phyloP scores from a whole-genome alignment of 2,329 filamentous ascomycete genomes.

The Aspergillus fischeri region DNA sequence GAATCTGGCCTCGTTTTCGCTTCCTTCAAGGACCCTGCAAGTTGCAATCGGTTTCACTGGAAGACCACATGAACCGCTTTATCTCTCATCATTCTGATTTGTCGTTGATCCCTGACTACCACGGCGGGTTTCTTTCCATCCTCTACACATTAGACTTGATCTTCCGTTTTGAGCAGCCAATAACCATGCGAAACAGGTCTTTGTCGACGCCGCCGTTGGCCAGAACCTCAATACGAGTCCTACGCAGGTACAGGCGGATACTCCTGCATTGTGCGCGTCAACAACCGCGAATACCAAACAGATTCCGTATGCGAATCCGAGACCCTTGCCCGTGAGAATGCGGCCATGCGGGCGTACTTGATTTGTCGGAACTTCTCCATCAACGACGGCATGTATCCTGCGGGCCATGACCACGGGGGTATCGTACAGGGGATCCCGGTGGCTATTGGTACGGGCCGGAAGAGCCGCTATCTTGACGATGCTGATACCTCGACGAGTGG shows the following conservation, averaged over 20 bases:
- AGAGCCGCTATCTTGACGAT: slow-evolving; percentile 48
- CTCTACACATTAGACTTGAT: neutral
- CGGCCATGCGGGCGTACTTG: slow-evolving; percentile 93
- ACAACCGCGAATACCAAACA: slow-evolving; percentile 94
- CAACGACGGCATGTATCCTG: slow-evolving; percentile 82
- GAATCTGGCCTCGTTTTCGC: neutral
- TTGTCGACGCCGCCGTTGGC: slow-evolving; percentile 91
- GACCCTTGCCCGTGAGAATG: slow-evolving; percentile 81
- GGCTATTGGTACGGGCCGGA: slow-evolving; percentile 59
- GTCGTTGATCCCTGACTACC: neutral
- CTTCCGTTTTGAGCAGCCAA: slow-evolving; percentile 25
- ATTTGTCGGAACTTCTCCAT: slow-evolving; percentile 97
- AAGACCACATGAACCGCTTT: neutral
- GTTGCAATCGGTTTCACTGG: neutral
- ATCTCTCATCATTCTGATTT: neutral
- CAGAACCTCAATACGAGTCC: slow-evolving; percentile 82
- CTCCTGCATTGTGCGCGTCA: slow-evolving; percentile 87
- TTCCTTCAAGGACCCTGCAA: neutral
- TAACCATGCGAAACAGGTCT: slow-evolving; percentile 61
- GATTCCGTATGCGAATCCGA: slow-evolving; percentile 80
- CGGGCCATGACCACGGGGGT: slow-evolving; percentile 50
- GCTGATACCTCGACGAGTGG: slow-evolving; percentile 39
- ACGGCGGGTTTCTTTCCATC: neutral
- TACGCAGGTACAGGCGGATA: slow-evolving; percentile 71
- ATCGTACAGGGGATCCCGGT: slow-evolving; percentile 60